Base-by-base conservation (phyloP, 2,329 filamentous ascomycete species). In the Fusarium caatingaense region DNA sequence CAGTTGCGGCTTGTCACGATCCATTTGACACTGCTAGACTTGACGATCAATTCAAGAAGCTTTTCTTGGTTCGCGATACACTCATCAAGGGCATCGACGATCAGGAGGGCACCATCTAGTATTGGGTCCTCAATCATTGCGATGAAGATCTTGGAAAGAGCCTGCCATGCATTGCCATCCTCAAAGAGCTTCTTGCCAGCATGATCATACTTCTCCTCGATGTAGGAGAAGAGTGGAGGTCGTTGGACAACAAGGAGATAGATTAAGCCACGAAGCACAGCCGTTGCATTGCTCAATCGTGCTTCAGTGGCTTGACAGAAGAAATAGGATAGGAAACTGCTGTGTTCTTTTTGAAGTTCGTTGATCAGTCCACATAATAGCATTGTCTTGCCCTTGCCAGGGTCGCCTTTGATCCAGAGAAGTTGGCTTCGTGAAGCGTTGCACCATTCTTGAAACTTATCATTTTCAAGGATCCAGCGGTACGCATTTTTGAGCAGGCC, bases 321-420 rank as follows among this genome's bases (percentile, higher is more conserved):
- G 41, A 44, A 44, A 2, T 44, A 44, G 15, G 41, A 44, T 5
- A 44, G 4, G 2, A 23, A 4, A 0, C 15, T 10, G 1, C 1
- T 1, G 5, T 20, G 9, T 23, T 44, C 20, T 16, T 10, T 44
- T 3, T 23, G 0, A 2, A 44, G n/a, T 13, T 44, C n/a, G 1
- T 20, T 11, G 13, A 83, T 77, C 28, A 83, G 77, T 4, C 80
- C 79, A 15, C 76, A 80, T 0, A 83, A 53, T 1, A 83, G 66
- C 79, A 84, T 83, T 0, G 81, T 84, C 68, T 84, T 84, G 5
- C 82, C 82, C 37, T 81, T 83, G 4, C 82, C 81, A 0, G 81
- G 76, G 45, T 78, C 77, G 0, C 79, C 80, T 20, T 69, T 79
- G 20, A 82, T 74, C 81, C 80, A 82, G 4, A 84, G 76, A 18